These are phyloP conservation scores for Penicillium manginii DNA, from an alignment of 495 filamentous ascomycete species.

Conservation along the genomic window DNA sequence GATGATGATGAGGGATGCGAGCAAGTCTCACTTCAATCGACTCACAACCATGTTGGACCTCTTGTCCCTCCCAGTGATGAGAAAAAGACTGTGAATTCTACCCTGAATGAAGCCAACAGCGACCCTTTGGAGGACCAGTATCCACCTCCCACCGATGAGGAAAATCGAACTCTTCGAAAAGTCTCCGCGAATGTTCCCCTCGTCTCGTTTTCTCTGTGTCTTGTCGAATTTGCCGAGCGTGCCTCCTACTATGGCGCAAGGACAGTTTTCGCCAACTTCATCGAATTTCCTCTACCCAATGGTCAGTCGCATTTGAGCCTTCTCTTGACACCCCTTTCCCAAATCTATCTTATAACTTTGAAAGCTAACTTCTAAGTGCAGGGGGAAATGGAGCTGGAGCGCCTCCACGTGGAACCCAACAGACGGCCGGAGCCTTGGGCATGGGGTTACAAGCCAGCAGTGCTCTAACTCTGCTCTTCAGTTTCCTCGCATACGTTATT, in stretches of 20 bases:
- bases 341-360: neutral
- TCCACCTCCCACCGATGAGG: conserved; percentile 60
- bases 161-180: conserved; percentile 56
- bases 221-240: conserved; percentile 63
- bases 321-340: neutral
- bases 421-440: conserved; percentile 61
- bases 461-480: conserved; percentile 62
- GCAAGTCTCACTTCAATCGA: too few relatives aligned
- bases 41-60: too few relatives aligned
- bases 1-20: too few relatives aligned
- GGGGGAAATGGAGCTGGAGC: conserved; percentile 67
- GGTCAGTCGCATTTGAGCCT: conserved; percentile 21
- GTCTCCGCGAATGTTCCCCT: conserved; percentile 55
- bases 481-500: conserved; percentile 61
- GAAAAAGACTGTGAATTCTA: neutral
- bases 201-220: conserved; percentile 55
- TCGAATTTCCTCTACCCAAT: conserved; percentile 54
- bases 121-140: conserved; percentile 9
- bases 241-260: conserved; percentile 61
- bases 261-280: conserved; percentile 63
- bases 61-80: neutral
- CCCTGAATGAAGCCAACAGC: neutral
- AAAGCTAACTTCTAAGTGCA: conserved; percentile 5
- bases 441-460: conserved; percentile 62
- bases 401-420: conserved; percentile 54